phyloP scores from a whole-genome alignment of 1,139 yeast genomes.

The Kazachstania sp. region DNA sequence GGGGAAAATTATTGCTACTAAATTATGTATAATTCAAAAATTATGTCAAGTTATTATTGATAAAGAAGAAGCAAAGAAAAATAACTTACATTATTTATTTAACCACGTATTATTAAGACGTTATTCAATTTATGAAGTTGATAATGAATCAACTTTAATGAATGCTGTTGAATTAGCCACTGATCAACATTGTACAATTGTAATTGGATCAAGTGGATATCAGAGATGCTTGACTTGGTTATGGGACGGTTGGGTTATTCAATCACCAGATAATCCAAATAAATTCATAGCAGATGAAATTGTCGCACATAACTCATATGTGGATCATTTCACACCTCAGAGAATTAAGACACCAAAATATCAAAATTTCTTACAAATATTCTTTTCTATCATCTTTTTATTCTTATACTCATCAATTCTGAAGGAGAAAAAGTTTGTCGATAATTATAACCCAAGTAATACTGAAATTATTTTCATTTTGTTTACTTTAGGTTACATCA shows the following conservation, averaged over 20 bases:
- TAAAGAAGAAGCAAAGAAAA: slow-evolving; percentile 36
- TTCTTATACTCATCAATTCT: slow-evolving; percentile 55
- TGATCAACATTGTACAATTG: slow-evolving; percentile 71
- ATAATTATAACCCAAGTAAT: slow-evolving; percentile 34
- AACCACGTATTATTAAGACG: slow-evolving; percentile 72
- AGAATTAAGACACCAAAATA: slow-evolving; percentile 77
- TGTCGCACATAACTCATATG: slow-evolving; percentile 46
- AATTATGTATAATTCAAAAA: slow-evolving; percentile 64
- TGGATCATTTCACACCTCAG: slow-evolving; percentile 72
- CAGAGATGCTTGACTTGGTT: slow-evolving; percentile 84
- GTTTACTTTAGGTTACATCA: slow-evolving; percentile 56
- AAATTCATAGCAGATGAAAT: slow-evolving; percentile 58
- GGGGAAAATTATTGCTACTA: slow-evolving; percentile 49
- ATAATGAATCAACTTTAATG: slow-evolving; percentile 51
- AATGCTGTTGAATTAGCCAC: slow-evolving; percentile 79
- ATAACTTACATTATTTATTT: slow-evolving; percentile 53
- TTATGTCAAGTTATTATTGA: slow-evolving; percentile 67
- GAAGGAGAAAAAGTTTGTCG: slow-evolving; percentile 37
- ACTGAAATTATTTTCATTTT: slow-evolving; percentile 53
- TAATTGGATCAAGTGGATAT: slow-evolving; percentile 72
- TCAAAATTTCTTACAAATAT: slow-evolving; percentile 65
- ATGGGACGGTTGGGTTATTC: slow-evolving; percentile 91
- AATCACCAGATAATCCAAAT: slow-evolving; percentile 60
- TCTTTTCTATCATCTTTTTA: slow-evolving; percentile 59
- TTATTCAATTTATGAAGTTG: slow-evolving; percentile 57